Evolutionary conservation across 2,329 filamentous ascomycete species (phyloP), one percentile per base, ranked within the genome.

Genomic region (Sarocladiaceae sp.): DNA sequence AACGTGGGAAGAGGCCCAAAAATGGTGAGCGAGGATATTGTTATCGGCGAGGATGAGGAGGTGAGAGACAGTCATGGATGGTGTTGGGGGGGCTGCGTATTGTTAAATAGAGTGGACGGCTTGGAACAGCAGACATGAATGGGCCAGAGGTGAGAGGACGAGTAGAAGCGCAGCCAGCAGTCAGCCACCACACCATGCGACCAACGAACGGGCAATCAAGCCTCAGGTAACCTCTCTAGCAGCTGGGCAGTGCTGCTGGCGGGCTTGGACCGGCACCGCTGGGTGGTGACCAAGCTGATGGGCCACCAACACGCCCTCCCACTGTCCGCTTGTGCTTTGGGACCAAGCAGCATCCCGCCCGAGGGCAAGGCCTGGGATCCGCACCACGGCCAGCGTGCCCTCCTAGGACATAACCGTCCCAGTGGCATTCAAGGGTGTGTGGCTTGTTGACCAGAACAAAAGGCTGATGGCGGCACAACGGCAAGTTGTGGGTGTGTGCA

Each of bases 1-100:
- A 75, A 65, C 64, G 72, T 75, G 55, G 55, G 37, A 41, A 29
- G 37, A 41, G 24, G 37, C 37, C 24, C 37, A 24, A 24, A n/a
- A 20, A 27, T 27, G 23, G 15, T 41, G 37, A 41, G 37, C 37
- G 15, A 15, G 6, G 19, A 24, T 27, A 13, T 16, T 29, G 19
- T 6, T 29, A 18, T 29, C 7, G 9, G n/a, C n/a, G n/a, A n/a
- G 9, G 37, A 41, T 11, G 23, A 27, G 26, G 37, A 41, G 37
- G 23, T 19, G 24, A 18, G 24, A 29, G 37, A 15, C n/a, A 23
- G n/a, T 27, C 24, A 10, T 21, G 21, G 37, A 13, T 41, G 37
- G n/a, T n/a, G n/a, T n/a, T n/a, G 37, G 37, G 26, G 26, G 37
- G 37, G 23, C 37, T 15, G 37, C 9, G 37, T 27, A 29, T 41